Percentiles rank a stretch among this genome's conserved stretches.
phyloP scores from a whole-genome alignment of 2,329 filamentous ascomycete genomes.

The Zasmidium cellare region DNA sequence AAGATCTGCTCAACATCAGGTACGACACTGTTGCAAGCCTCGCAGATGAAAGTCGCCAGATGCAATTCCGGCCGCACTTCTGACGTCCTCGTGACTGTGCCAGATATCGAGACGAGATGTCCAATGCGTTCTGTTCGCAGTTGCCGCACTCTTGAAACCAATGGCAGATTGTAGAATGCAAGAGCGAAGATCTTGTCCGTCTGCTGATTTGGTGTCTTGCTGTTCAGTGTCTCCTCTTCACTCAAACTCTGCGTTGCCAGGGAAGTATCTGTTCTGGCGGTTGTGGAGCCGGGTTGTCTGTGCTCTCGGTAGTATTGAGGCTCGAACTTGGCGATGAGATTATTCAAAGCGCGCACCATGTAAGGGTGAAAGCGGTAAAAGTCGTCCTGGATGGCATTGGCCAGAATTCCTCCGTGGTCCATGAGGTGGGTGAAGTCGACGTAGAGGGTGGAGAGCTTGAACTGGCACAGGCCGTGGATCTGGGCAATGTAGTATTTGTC shows the following conservation, averaged over 20 bases:
- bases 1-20: conserved; percentile 97
- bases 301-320: conserved; percentile 92
- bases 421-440: conserved; percentile 84
- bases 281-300: conserved; percentile 74
- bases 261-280: conserved; percentile 65
- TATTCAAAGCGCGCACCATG: conserved; percentile 83
- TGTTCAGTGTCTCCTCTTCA: conserved; percentile 57
- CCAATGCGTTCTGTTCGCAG: conserved; percentile 89
- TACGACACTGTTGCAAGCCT: conserved; percentile 79
- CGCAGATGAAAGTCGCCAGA: conserved; percentile 87
- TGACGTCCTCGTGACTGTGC: conserved; percentile 93
- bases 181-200: conserved; percentile 94
- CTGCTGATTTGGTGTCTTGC: conserved; percentile 85
- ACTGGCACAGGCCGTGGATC: conserved; percentile 73
- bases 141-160: conserved; percentile 82
- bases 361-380: conserved; percentile 97
- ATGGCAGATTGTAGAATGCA: conserved; percentile 88
- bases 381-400: conserved; percentile 81
- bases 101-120: conserved; percentile 90
- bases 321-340: conserved; percentile 91
- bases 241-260: conserved; percentile 60
- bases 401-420: conserved; percentile 74
- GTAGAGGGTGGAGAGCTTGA: conserved; percentile 80
- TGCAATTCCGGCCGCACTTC: conserved; percentile 94
- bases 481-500: conserved; percentile 85